Percentiles rank a stretch among this genome's conserved stretches.
Evolutionary conservation across 495 filamentous ascomycete species (phyloP).

Genomic region (Cryomyces antarcticus): DNA sequence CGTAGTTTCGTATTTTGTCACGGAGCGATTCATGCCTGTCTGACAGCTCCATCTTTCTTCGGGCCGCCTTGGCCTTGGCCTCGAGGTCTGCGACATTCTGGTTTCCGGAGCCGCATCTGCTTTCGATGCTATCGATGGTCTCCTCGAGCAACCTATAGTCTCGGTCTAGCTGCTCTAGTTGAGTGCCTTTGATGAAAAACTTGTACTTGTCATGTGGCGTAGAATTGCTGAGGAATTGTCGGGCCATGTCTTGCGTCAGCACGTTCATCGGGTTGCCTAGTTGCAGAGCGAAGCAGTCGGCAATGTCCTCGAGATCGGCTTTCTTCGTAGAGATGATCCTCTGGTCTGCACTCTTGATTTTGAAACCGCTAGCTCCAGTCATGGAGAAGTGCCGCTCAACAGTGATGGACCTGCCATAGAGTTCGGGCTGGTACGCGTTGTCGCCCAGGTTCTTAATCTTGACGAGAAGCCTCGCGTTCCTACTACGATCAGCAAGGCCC

Average conservation of each 20-base stretch:
- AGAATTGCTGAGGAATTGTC: conserved; percentile 78
- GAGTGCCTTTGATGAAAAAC: conserved; percentile 89
- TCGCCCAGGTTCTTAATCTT: conserved; percentile 77
- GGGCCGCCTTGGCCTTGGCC: conserved; percentile 17
- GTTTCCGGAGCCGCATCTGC: conserved; percentile 27
- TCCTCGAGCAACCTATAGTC: conserved; percentile 70
- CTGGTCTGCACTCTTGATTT: conserved; percentile 53
- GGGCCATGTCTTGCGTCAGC: conserved; percentile 88
- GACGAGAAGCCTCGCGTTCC: conserved; percentile 39
- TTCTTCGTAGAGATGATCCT: conserved; percentile 66
- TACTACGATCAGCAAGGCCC: conserved; percentile 15
- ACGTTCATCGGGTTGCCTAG: conserved; percentile 96
- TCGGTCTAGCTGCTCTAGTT: conserved; percentile 76
- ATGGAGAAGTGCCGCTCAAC: conserved; percentile 76
- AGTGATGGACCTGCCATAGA: conserved; percentile 70
- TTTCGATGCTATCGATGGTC: conserved; percentile 45
- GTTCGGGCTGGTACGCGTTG: conserved; percentile 61
- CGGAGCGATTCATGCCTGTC: conserved; percentile 17
- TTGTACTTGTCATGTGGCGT: conserved; percentile 75
- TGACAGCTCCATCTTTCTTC: conserved; percentile 27
- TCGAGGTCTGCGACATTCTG: conserved; percentile 30
- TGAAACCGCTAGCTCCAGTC: conserved; percentile 63
- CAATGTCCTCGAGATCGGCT: conserved; percentile 75
- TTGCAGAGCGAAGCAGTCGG: conserved; percentile 80
- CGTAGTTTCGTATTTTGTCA: conserved; percentile 5